phyloP scores from a whole-genome alignment of 257 asterid species.

The Salvia rosmarinus region DNA sequence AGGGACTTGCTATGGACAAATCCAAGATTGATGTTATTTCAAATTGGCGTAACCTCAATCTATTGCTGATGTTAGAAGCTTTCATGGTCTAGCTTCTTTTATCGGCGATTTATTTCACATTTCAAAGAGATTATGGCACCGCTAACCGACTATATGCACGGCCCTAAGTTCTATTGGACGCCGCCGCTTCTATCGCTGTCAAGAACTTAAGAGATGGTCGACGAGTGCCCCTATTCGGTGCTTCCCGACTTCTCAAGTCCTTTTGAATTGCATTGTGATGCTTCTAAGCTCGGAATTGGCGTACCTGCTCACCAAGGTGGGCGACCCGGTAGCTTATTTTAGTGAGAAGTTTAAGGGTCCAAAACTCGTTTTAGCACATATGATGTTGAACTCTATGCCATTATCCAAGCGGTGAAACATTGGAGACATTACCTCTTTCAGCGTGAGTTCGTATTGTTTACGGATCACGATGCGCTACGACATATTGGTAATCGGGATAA shows the following conservation, averaged over 20 bases:
- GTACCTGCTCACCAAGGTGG: neutral
- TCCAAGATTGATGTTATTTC: neutral
- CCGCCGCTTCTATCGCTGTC: neutral
- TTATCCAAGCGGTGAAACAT: neutral
- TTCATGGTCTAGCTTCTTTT: too few species aligned
- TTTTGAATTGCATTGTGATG: constrained; percentile 8
- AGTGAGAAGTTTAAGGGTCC: neutral
- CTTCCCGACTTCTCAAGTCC: neutral
- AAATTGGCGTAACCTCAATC: neutral
- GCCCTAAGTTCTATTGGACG: neutral
- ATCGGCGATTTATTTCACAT: too few species aligned
- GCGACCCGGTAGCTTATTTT: neutral
- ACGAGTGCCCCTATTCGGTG: neutral
- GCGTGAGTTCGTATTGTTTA: neutral
- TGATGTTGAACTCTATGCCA: neutral
- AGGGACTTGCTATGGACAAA: neutral
- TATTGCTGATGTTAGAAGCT: neutral
- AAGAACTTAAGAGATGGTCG: neutral
- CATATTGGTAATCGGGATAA: neutral
- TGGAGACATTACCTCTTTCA: neutral
- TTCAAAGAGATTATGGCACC: too few species aligned
- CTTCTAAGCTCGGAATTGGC: neutral
- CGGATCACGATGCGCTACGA: neutral
- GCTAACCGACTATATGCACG: too few species aligned
- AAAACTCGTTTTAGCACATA: neutral